Evolutionary conservation across 2,329 filamentous ascomycete species (phyloP), one percentile per base, ranked within the genome.

Genomic region (Teratosphaeria destructans): DNA sequence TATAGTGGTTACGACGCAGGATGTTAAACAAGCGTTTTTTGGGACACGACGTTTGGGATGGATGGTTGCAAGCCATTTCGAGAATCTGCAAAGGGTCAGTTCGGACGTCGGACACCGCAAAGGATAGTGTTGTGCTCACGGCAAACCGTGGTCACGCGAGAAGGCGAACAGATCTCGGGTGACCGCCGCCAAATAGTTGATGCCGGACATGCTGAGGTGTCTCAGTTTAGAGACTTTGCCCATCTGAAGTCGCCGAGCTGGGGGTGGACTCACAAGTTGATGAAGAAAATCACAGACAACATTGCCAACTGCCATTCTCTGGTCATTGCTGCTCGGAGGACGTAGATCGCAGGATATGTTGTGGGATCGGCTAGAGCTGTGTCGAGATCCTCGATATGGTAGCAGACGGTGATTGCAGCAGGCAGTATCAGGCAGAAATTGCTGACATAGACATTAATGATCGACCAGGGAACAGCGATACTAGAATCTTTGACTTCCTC

Each of bases 401-500:
- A 61, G 52, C 56, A 56, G 16, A 58, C 34, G 2, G 59, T 61
- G 43, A 71, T 3, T 73, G 68, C 57, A 54, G 70, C 62, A 19
- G 67, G 57, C n/a, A 72, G 61, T 0, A 66, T 68, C 4, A 70
- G 57, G 0, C 65, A 64, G 3, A 64, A 61, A 57, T 73, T 74
- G 52, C 71, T 61, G 19, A 72, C 59, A 62, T 75, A 77, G 10
- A 70, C 70, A 56, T 72, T 70, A 5, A 78, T 63, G 70, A 78
- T 77, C 6, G 74, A 72, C 43, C 68, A 67, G 1, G 77, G 76
- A 3, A 78, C 72, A n/a, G 73, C 70, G 16, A 68, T 72, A 19
- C 71, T 70, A 1, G 76, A 75, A 34, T 77, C 70, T 59, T 74
- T 73, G 60, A 77, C 71, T 60, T 78, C 76, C 62, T 78, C 75